Evolutionary conservation across 169 alveolate species (phyloP).

Genomic region (Hammondia hammondi): DNA sequence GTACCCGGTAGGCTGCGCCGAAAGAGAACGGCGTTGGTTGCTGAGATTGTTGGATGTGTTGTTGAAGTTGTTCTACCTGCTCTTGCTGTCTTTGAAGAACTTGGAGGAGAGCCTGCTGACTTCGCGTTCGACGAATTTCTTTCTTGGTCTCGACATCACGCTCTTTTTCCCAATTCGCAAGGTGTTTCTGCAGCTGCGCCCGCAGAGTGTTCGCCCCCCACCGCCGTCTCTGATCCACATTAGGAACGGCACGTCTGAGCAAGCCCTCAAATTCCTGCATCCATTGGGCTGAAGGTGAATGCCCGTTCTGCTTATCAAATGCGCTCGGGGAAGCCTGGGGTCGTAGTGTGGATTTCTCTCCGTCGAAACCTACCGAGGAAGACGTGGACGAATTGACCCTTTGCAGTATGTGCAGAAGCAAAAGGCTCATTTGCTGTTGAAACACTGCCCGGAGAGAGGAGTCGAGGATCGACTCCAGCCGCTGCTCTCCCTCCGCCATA

Average conservation of each 20-base stretch:
- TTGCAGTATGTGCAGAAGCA: slow-evolving; percentile 32
- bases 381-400: not conserved
- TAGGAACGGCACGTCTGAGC: slow-evolving; percentile 39
- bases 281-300: not conserved
- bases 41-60: slow-evolving; percentile 56
- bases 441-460: slow-evolving; percentile 2
- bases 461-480: slow-evolving; percentile 10
- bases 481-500: not conserved
- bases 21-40: slow-evolving; percentile 45
- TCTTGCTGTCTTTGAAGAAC: slow-evolving; percentile 60
- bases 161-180: not conserved
- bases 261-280: not conserved
- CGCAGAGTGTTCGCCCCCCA: slow-evolving; percentile 37
- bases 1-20: slow-evolving; percentile 63
- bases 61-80: slow-evolving; percentile 55
- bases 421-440: slow-evolving; percentile 43
- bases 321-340: not conserved
- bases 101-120: slow-evolving; percentile 47
- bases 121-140: slow-evolving; percentile 16
- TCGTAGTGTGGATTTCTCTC: not conserved
- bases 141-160: not conserved
- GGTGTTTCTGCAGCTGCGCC: slow-evolving; percentile 42
- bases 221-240: not conserved
- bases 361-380: not conserved
- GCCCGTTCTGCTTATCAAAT: not conserved